phyloP scores from a whole-genome alignment of 192 early-diverging fungal species.

The Kappamyces sp. region DNA sequence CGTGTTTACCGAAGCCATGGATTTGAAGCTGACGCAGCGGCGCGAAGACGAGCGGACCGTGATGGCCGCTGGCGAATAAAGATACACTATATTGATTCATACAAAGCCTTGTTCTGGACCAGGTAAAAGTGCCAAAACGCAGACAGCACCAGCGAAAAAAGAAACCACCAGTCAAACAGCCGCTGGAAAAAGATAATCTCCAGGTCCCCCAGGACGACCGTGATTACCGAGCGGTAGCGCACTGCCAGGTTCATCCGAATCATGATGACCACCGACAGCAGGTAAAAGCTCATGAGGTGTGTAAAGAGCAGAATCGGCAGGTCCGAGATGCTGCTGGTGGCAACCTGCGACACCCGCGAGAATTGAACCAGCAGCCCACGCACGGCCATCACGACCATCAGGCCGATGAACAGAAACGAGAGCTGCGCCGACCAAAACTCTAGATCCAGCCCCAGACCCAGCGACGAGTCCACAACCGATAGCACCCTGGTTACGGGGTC shows the following conservation, averaged over 20 bases:
- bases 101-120: no score
- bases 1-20: slow-evolving; percentile 24
- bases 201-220: slow-evolving; percentile 68
- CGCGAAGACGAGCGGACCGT: neutral
- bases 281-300: slow-evolving; percentile 90
- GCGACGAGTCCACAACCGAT: slow-evolving; percentile 61
- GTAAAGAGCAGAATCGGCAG: slow-evolving; percentile 74
- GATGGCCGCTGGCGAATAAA: no score
- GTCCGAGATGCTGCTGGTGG: slow-evolving; percentile 32
- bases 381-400: slow-evolving; percentile 84
- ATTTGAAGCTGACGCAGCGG: neutral
- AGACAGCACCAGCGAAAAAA: slow-evolving; percentile 7
- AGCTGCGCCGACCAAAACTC: slow-evolving; percentile 85
- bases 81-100: no score
- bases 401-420: slow-evolving; percentile 84
- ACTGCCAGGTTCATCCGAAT: slow-evolving; percentile 82
- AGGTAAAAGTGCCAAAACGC: neutral
- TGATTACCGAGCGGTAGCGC: slow-evolving; percentile 69
- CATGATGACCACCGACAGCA: slow-evolving; percentile 84
- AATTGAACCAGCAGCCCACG: slow-evolving; percentile 81
- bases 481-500: slow-evolving; percentile 78
- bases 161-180: slow-evolving; percentile 72
- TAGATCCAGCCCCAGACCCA: slow-evolving; percentile 61
- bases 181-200: slow-evolving; percentile 88
- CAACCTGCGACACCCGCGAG: slow-evolving; percentile 45